Base-by-base conservation (phyloP, 768 basidiomycete species). In the Roridomyces roridus region DNA sequence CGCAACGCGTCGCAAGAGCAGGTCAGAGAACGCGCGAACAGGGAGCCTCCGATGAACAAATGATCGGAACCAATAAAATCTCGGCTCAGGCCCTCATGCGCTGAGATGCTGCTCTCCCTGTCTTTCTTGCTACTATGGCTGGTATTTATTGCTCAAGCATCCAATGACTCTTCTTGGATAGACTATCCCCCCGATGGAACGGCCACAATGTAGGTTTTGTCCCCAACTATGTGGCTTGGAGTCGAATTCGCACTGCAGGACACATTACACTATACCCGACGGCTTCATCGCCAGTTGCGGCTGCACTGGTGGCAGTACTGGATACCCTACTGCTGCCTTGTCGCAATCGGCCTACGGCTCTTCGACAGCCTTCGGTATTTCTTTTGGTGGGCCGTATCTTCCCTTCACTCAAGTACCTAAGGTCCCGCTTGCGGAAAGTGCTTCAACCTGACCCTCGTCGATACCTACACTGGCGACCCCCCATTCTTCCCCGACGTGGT, bases 341-440 rank as follows among this genome's bases (percentile, higher is more conserved):
- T 91, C 79, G 54, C 87, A 92, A 65, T 85, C 88, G 79, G 92
- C 92, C 1, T 94, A 81, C 61, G 91, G 92, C 0, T 90, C n/a
- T n/a, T n/a, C n/a, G n/a, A n/a, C n/a, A n/a, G n/a, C n/a, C n/a
- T n/a, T 87, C 67, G 86, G 83, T 53, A 78, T 75, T n/a, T 80
- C 80, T 12, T 92, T 85, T 64, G 86, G 86, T 81, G 46, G 14
- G 67, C 48, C 35, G 31, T 10, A 34, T 8, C 11, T 34, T 34
- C 31, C 10, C 31, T 56, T 54, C 24, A 35, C 42, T 35, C 24
- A 40, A 29, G 10, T 55, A 18, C 28, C 23, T 23, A 70, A 77
- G 91, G 91, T 14, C 87, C 89, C 29, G 81, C 78, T 4, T 92
- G 90, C 66, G 92, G 92, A 24, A 80, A 78, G 49, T 94, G 92